Conservation (phyloP, 306 rosid genomes). For the Astragalus membranaceus region DNA sequence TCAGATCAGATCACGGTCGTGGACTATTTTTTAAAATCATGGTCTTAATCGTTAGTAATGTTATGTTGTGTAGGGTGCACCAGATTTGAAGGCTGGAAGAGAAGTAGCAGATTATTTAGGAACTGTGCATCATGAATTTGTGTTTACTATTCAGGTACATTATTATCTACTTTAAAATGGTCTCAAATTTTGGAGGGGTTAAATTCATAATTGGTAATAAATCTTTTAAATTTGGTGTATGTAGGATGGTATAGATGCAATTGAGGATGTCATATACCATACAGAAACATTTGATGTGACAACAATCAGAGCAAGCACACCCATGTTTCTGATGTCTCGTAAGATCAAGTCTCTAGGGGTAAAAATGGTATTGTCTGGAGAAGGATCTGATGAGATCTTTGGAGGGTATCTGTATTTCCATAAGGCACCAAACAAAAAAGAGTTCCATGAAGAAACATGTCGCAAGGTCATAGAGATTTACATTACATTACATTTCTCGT, state of each 20-base stretch:
- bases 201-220: not conserved
- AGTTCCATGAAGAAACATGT: slow-evolving; percentile 87
- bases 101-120: slow-evolving; percentile 93
- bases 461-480: slow-evolving; percentile 50
- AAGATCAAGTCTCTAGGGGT: slow-evolving; percentile 92
- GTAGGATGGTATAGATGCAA: slow-evolving; percentile 94
- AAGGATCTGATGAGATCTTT: slow-evolving; percentile 94
- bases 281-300: slow-evolving; percentile 92
- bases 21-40: not conserved
- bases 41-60: not conserved
- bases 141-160: slow-evolving; percentile 75
- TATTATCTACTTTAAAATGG: not conserved
- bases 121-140: slow-evolving; percentile 86
- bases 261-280: slow-evolving; percentile 92
- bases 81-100: slow-evolving; percentile 91
- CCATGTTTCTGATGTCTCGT: slow-evolving; percentile 93
- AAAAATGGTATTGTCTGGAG: slow-evolving; percentile 91
- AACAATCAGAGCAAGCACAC: slow-evolving; percentile 88
- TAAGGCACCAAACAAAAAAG: slow-evolving; percentile 96
- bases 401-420: slow-evolving; percentile 97
- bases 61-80: slow-evolving; percentile 66
- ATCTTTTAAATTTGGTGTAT: not conserved
- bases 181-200: not conserved
- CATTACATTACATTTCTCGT: not conserved
- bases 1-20: too few relatives aligned